Conservation (phyloP, 2,329 filamentous ascomycete species). For the Elsinoe necatrix region DNA sequence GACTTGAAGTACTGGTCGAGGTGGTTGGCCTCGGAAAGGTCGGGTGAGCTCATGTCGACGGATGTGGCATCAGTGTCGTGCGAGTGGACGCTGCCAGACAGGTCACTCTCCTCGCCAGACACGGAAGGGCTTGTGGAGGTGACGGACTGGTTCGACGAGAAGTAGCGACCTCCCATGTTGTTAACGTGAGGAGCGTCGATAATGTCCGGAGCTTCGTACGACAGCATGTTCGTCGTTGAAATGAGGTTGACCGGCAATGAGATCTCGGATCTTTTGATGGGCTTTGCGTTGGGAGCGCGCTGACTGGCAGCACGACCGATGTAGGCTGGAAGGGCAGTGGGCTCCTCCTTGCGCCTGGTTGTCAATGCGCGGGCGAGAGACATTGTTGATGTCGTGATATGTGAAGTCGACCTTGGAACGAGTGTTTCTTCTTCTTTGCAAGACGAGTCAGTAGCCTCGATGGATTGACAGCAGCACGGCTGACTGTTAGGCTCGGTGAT, state of each 20-base stretch:
- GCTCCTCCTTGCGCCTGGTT: slow-evolving; percentile 62
- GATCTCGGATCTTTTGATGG: slow-evolving; percentile 62
- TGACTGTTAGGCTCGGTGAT: neutral
- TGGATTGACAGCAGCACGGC: slow-evolving; percentile 2
- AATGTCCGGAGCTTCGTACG: slow-evolving; percentile 87
- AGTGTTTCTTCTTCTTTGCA: neutral
- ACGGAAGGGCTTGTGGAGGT: slow-evolving; percentile 42
- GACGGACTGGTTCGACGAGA: slow-evolving; percentile 21
- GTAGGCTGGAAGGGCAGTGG: slow-evolving; percentile 45
- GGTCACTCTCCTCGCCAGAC: slow-evolving; percentile 64
- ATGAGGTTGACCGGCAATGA: slow-evolving; percentile 79
- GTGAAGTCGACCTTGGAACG: slow-evolving; percentile 1
- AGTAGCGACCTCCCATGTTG: slow-evolving; percentile 23
- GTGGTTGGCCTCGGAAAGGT: slow-evolving; percentile 41
- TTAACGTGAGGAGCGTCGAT: slow-evolving; percentile 22
- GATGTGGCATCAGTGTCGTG: slow-evolving; percentile 59
- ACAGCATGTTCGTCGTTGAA: slow-evolving; percentile 92
- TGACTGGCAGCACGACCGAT: slow-evolving; percentile 39
- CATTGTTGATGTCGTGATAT: slow-evolving; percentile 31
- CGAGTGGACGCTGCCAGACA: slow-evolving; percentile 48
- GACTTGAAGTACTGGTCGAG: slow-evolving; percentile 50
- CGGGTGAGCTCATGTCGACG: slow-evolving; percentile 38
- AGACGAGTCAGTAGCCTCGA: slow-evolving; percentile 11
- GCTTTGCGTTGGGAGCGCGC: slow-evolving; percentile 34
- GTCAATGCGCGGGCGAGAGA: slow-evolving; percentile 65